Evolutionary conservation across 495 filamentous ascomycete genomes (phyloP).

Genomic region (Tuber brumale): DNA sequence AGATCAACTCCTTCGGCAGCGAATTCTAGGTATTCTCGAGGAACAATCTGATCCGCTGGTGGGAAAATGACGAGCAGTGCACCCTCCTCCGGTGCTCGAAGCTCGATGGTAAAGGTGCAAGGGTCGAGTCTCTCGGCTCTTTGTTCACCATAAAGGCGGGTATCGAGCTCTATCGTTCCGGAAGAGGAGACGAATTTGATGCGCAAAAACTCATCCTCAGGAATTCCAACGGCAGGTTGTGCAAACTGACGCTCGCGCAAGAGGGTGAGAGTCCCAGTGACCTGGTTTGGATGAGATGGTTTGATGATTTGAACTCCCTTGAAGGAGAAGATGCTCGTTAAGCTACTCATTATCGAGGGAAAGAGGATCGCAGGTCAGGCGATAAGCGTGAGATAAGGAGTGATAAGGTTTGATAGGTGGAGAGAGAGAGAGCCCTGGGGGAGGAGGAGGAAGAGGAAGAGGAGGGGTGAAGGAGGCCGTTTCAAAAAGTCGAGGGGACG

Average conservation of each 20-base stretch:
- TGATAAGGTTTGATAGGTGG: neutral
- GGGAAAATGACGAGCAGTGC: slow-evolving; percentile 31
- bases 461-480: neutral
- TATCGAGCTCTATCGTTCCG: slow-evolving; percentile 21
- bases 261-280: neutral
- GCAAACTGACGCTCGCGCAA: neutral
- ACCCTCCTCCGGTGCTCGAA: slow-evolving; percentile 15
- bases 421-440: neutral
- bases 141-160: slow-evolving; percentile 20
- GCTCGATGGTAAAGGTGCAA: slow-evolving; percentile 25
- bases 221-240: neutral
- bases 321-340: neutral
- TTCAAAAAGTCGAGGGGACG: neutral
- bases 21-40: slow-evolving; percentile 29
- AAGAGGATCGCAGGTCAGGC: neutral
- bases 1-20: slow-evolving; percentile 5
- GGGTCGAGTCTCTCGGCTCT: slow-evolving; percentile 27
- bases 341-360: neutral
- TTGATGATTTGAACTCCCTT: slow-evolving; percentile 3
- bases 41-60: slow-evolving; percentile 18
- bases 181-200: slow-evolving; percentile 25
- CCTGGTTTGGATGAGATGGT: neutral
- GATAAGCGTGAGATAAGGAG: neutral
- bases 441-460: neutral
- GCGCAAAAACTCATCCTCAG: slow-evolving; percentile 25